A percentile compares a stretch with the other conserved stretches of the same genome.
These are phyloP conservation scores for Epichloe hybrida DNA, from an alignment of 2,329 filamentous ascomycete genomes.

Conservation along the genomic window DNA sequence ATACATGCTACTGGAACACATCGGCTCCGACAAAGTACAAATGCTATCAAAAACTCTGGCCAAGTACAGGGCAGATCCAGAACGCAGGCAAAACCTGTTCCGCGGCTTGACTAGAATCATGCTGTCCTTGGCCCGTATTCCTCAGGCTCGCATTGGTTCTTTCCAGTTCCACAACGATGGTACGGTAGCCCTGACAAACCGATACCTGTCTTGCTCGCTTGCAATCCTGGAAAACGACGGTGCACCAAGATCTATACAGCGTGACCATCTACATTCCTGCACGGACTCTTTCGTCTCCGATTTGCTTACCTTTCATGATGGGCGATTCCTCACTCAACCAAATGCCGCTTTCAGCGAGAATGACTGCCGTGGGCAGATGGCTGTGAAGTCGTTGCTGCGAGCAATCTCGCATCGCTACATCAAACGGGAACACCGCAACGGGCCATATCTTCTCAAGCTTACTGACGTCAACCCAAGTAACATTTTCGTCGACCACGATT, in stretches of 20 bases:
- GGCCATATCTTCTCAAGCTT: conserved; percentile 19
- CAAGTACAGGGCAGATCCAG: too few relatives aligned
- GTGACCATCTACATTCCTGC: not conserved
- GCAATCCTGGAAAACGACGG: not conserved
- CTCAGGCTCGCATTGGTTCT: not conserved
- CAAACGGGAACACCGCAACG: conserved; percentile 11
- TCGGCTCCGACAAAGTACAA: too few relatives aligned
- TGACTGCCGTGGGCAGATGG: not conserved
- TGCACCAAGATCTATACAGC: not conserved
- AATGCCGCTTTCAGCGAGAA: not conserved
- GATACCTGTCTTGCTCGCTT: not conserved
- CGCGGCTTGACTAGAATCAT: not conserved
- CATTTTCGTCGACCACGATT: conserved; percentile 19
- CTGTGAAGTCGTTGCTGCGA: not conserved
- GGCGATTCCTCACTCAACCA: too few relatives aligned
- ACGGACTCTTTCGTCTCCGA: not conserved
- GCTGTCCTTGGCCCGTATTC: not conserved
- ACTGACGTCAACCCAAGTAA: conserved; percentile 25
- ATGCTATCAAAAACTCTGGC: too few relatives aligned
- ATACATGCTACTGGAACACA: too few relatives aligned
- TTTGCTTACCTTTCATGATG: not conserved
- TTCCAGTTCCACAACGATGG: not conserved
- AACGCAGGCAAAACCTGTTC: too few relatives aligned
- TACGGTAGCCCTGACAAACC: not conserved
- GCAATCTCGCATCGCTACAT: conserved; percentile 8